Base-by-base conservation (phyloP, 2,329 filamentous ascomycete genomes). In the Diplodia seriata region DNA sequence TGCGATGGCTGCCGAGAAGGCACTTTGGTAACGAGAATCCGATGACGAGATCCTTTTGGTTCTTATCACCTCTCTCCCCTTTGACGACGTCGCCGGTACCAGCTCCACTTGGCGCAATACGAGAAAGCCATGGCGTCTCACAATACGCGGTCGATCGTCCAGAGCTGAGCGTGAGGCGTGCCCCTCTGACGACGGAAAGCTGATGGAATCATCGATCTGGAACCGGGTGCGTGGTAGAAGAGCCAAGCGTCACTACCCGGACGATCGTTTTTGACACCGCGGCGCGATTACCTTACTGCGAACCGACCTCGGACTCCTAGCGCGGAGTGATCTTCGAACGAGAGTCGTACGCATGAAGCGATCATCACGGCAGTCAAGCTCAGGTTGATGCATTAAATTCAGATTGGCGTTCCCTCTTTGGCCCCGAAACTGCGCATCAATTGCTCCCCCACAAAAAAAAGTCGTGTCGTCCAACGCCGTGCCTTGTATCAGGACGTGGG, bases 311-410 rank as follows among this genome's bases (percentile, higher is more conserved):
- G 56, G 36, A 47, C 20, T 47, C 38, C 36, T 29, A 59, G 40
- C 40, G 26, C 57, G 20, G n/a, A 62, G 18, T 15, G 57, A 62
- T 62, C 57, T 62, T 62, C 57, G 23, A 50, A 20, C 18, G 7
- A 47, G 33, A 47, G 43, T 20, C 43, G 43, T 36, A 33, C 43
- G 57, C 57, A 62, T 62, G 26, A 62, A 62, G 7, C 29, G 57
- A 62, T 62, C 57, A 50, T 62, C 57, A 29, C 26, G 15, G 43
- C 29, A 29, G 57, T 62, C 57, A n/a, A 31, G 18, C 26, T 36
- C 57, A n/a, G 43, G 9, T 20, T 29, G 57, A 43, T 50, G 57
- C 57, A 33, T 62, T 49, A 62, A 62, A 62, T 62, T 49, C 43
- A 23, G 57, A 62, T 62, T 62, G 11, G 20, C 57, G 40, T 62